Evolutionary conservation across 805 yeast genomes (phyloP), one percentile per base, ranked within the genome.

Genomic region (Yamadazyma sp.): DNA sequence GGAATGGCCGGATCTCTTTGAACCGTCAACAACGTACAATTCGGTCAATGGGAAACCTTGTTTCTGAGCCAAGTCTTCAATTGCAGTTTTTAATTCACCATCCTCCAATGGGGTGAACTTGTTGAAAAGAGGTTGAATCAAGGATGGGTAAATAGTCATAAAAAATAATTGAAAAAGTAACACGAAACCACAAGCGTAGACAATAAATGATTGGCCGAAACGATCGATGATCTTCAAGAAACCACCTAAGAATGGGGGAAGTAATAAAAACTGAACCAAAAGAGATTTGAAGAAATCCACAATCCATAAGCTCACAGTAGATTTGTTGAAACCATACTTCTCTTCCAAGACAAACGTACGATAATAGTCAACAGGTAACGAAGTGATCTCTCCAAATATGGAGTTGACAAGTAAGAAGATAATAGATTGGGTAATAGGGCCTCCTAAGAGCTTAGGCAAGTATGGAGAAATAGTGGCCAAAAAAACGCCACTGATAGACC

Each of bases 1-100:
- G 6, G 98, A 91, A 64, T 93, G 99, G 6, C 95, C 79, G 1
- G 96, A 87, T 70, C 98, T 83, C 57, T 84, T 87, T 28, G 98
- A 90, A n/a, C 98, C 97, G 60, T 93, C 99, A 56, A 90, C 80
- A 32, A 90, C 97, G 53, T 77, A 87, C 38, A 93, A 69, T 54
- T 88, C 80, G 40, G 82, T 77, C 55, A 91, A 75, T 44, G 99
- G 99, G 78, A 93, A 93, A 23, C 78, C 70, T 55, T 86, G 84
- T 37, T 73, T 64, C 11, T 68, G 57, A 13, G 98, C 96, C 47
- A 93, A 76, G 12, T 76, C 69, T 60, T 89, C 95, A 60, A 93
- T 88, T 4, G 84, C 79, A 8, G 74, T 63, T 59, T 86, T 86
- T 65, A 93, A 76, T 58, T 88, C 90, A 25, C 98, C 97, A 32